Evolutionary conservation across 768 basidiomycete species (phyloP), one percentile per base, ranked within the genome.

Genomic region (Mycena olivaceomarginata): DNA sequence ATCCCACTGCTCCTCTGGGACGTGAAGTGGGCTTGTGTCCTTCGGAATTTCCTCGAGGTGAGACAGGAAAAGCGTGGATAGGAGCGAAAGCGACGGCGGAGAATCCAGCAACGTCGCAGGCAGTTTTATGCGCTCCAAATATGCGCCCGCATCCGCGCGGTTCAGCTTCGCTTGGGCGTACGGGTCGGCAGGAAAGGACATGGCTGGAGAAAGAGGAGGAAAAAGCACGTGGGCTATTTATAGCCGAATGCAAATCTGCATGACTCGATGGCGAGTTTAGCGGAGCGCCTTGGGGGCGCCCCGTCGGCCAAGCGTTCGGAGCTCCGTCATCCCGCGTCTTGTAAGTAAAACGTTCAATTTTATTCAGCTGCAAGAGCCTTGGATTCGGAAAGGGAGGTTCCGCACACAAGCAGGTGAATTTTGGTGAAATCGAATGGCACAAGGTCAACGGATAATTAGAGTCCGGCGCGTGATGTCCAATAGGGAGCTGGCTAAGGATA

Each of bases 31-130:
- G 46, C 56, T 68, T 0, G 78, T 79, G 25, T 79, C 78, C 64
- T 79, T 79, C 4, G 78, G 78, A 10, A 79, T 70, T 20, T 76
- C 40, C 64, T 79, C 78, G n/a, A 79, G 72, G 12, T 79, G 78
- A 18, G 78, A 46, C 40, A 79, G 46, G 25, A 79, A 67, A 6
- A 79, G 53, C 0, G 51, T 59, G 20, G 78, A 76, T 16, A 79
- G 59, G 46, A 79, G 72, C 15, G 63, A 40, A 43, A 79, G 71
- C 16, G 75, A 79, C 22, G 75, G 78, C 1, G 78, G 59, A 25
- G 75, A 70, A 39, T 79, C 78, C 39, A 79, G 71, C 8, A 79
- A 48, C 9, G 72, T 22, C 12, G 68, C 46, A 7, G 78, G 45
- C 18, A 79, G 59, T 31, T 74, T 70, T 48, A 79, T 66, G 5